Percentiles rank a stretch among this genome's conserved stretches.
Conservation (phyloP, 306 rosid species). For the Cicer yamashitae region DNA sequence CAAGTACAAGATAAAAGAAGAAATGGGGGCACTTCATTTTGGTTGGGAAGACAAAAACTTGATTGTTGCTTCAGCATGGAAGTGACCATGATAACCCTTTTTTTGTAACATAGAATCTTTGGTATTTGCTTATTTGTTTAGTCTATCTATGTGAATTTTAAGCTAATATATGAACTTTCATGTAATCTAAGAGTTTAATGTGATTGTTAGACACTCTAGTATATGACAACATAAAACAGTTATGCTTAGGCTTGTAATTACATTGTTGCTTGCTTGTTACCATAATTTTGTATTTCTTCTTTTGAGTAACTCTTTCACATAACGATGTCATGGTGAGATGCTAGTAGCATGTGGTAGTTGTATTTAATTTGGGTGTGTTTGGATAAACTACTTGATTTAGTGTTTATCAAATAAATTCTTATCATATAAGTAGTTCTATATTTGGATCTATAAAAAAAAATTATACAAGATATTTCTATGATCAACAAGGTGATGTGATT, state of each 20-base stretch:
- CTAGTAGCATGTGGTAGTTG: not conserved
- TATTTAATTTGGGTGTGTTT: too few relatives aligned
- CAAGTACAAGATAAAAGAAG: slow-evolving; percentile 74
- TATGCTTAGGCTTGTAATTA: slow-evolving; percentile 33
- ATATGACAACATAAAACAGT: slow-evolving; percentile 1
- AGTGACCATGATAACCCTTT: slow-evolving; percentile 47
- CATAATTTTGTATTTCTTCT: not conserved
- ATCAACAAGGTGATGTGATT: too few relatives aligned
- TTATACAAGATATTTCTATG: too few relatives aligned
- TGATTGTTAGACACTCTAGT: slow-evolving; percentile 5
- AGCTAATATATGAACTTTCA: slow-evolving; percentile 40
- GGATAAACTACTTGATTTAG: too few relatives aligned
- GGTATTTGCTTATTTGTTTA: slow-evolving; percentile 40
- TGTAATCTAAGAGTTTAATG: not conserved
- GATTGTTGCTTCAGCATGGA: slow-evolving; percentile 94
- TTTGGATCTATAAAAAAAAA: not conserved
- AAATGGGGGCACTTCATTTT: slow-evolving; percentile 79
- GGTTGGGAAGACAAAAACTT: slow-evolving; percentile 93
- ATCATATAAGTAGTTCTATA: not conserved
- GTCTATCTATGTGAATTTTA: slow-evolving; percentile 44
- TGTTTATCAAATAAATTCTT: not conserved
- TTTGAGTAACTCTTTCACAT: not conserved
- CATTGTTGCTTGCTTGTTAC: not conserved
- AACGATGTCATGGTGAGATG: not conserved
- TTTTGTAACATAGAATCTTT: slow-evolving; percentile 26